Base-by-base conservation (phyloP, 495 filamentous ascomycete species). In the Podospora bellae-mahoneyi region DNA sequence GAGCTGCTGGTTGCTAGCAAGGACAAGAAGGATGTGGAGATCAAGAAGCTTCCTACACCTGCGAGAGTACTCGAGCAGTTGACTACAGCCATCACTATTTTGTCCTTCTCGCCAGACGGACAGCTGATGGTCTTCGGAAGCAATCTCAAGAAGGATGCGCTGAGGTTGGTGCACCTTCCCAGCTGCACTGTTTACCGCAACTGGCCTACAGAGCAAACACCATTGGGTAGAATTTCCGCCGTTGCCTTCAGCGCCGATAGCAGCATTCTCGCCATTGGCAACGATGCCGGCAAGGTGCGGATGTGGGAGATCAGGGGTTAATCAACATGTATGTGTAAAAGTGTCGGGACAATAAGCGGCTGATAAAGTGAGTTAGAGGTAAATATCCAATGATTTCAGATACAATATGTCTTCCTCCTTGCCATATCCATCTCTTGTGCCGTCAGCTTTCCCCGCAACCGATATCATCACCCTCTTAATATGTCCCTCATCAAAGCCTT, bases 111-210 rank as follows among this genome's bases (percentile, higher is more conserved):
- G 16, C 89, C 91, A 0, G 94, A 97, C 78, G 92, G 92, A 9
- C 96, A 98, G 79, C 78, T 98, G 66, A 76, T 99, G 68, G 92
- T 86, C 5, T 91, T 97, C 82, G 90, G 87, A 19, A 94, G 91
- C 77, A 85, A 85, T 59, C 91, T 87, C 82, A 96, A 97, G 82
- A 90, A 90, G 69, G 92, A 98, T 82, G 91, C 93, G 2, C 75
- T 99, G 76, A 83, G 91, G 77, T 78, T 99, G 71, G 93, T 95
- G 48, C 95, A 99, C 78, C 80, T 99, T 71, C 94, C 94, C 1
- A 91, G 86, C 67, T 96, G 92, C 76, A 96, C 93, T 2, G 93
- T 97, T 18, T 99, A 95, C 83, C 87, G 87, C 73, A 98, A 99
- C 78, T 99, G 95, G 95, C 95, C 95, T 23, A 99, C 95, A 55